These are phyloP conservation scores for Linaria vulgaris DNA, from an alignment of 257 asterid species.

Conservation along the genomic window DNA sequence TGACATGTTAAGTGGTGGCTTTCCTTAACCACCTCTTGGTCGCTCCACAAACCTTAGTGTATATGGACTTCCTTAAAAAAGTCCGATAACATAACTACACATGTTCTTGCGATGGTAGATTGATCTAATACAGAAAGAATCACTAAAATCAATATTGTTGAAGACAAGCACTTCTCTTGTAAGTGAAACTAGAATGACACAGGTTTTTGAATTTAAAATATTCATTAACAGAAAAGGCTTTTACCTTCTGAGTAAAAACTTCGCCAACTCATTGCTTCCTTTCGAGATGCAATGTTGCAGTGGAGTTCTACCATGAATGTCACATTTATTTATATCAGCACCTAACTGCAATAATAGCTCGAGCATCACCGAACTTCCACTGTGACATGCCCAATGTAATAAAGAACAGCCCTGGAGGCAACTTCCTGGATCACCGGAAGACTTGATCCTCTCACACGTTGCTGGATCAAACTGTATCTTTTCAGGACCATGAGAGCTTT, in stretches of 20 bases:
- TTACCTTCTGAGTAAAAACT: constrained; percentile 88
- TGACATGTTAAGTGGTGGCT: not conserved
- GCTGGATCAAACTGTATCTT: constrained; percentile 52
- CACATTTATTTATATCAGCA: constrained; percentile 74
- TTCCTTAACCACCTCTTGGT: not conserved
- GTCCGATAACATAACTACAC: not conserved
- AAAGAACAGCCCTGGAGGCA: constrained; percentile 79
- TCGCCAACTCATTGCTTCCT: constrained; percentile 76
- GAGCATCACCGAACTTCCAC: constrained; percentile 68
- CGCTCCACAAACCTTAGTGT: not conserved
- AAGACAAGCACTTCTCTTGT: constrained; percentile 2
- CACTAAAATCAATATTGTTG: not conserved
- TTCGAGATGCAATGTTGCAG: constrained; percentile 81
- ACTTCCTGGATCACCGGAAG: constrained; percentile 43
- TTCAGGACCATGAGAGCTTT: constrained; percentile 34
- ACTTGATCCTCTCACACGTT: constrained; percentile 42
- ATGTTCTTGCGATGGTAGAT: too few species aligned
- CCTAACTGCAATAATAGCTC: constrained; percentile 93
- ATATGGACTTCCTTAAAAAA: constrained; percentile 9
- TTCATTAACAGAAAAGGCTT: constrained; percentile 1
- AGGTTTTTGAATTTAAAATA: constrained; percentile 4
- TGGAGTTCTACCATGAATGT: constrained; percentile 86
- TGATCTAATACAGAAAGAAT: not conserved
- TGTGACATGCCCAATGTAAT: constrained; percentile 87
- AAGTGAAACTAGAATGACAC: constrained; percentile 10